A percentile compares a stretch with the other conserved stretches of the same genome.
phyloP scores from a whole-genome alignment of 805 yeast genomes.

The Saccharomycopsis microspora region DNA sequence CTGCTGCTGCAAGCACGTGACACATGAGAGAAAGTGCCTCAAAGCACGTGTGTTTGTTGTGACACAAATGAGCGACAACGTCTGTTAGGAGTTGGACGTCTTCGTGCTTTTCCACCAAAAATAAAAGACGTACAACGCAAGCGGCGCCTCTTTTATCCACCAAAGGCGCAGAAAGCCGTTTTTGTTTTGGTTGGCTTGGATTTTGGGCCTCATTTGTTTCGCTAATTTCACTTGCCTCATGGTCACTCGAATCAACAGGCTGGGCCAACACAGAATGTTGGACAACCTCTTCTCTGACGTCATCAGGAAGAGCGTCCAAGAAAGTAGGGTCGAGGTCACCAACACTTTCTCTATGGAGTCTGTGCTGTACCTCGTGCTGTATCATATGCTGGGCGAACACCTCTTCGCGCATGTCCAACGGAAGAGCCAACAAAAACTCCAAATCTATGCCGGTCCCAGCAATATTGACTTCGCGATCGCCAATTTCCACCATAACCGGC shows the following conservation, averaged over 20 bases:
- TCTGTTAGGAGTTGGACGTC: slow-evolving; percentile 38
- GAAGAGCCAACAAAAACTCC: slow-evolving; percentile 78
- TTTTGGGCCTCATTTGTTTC: slow-evolving; percentile 16
- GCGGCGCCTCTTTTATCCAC: slow-evolving; percentile 70
- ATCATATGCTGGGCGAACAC: slow-evolving; percentile 78
- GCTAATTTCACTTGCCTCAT: slow-evolving; percentile 17
- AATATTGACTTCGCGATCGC: slow-evolving; percentile 72
- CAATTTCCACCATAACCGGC: slow-evolving; percentile 63
- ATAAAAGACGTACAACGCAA: slow-evolving; percentile 56
- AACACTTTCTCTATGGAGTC: slow-evolving; percentile 18
- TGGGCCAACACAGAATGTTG: neutral
- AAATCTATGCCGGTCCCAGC: slow-evolving; percentile 90
- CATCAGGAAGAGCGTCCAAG: slow-evolving; percentile 66
- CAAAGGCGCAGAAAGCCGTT: slow-evolving; percentile 44
- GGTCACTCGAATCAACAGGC: too few species aligned
- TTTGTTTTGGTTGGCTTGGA: slow-evolving; percentile 23
- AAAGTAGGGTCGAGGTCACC: slow-evolving; percentile 60
- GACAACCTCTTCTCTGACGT: slow-evolving; percentile 48
- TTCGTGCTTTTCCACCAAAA: slow-evolving; percentile 43
- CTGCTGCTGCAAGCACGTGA: slow-evolving; percentile 68
- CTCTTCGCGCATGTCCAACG: slow-evolving; percentile 88
- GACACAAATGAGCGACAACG: slow-evolving; percentile 54
- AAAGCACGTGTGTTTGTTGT: slow-evolving; percentile 65
- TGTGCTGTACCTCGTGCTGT: slow-evolving; percentile 52
- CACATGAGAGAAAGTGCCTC: slow-evolving; percentile 63